Evolutionary conservation across 78 protist species (phyloP), one percentile per base, ranked within the genome.

Genomic region (slime mould (Dictyostelium discoideum)): DNA sequence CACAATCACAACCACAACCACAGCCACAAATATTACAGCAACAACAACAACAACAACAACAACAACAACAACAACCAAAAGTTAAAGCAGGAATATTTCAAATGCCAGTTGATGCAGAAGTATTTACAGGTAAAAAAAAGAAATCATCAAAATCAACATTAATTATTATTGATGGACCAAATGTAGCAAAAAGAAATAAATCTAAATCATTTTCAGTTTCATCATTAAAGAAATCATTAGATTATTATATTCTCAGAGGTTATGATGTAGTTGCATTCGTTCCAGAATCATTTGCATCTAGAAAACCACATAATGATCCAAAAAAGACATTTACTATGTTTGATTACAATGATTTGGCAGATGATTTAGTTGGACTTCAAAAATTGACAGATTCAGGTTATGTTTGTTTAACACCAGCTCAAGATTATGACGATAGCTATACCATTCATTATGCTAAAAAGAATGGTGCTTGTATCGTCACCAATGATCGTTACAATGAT

Each of bases 371-470:
- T 8, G 44, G 74, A 39, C 44, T 96, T 37, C 57, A 84, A 14
- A 67, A 84, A 46, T 54, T 90, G 74, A 86, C 86, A 81, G 93
- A 85, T 13, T 7, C 54, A n/a, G 93, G 83, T 1, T n/a, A 32
- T 40, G 85, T 96, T 26, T 84, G 93, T 29, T 13, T 93, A 20
- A 96, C 97, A 9, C 97, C 97, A 5, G 93, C 96, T 3, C 96
- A 93, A 50, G 97, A 96, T 85, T 96, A 96, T 92, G 97, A 96
- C 22, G 97, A 96, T 40, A 76, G 82, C n/a, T 96, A 96, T 78
- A 60, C 93, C 20, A 87, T 96, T 46, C 85, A 83, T 3, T 93
- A 78, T 69, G 97, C 97, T 44, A 82, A 60, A 48, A 57, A 37
- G 22, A 76, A 93, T 63, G 72, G 42, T 8, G 97, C 96, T 24